Evolutionary conservation across 805 yeast genomes (phyloP), one percentile per base, ranked within the genome.

Genomic region (Candida broadrunensis): DNA sequence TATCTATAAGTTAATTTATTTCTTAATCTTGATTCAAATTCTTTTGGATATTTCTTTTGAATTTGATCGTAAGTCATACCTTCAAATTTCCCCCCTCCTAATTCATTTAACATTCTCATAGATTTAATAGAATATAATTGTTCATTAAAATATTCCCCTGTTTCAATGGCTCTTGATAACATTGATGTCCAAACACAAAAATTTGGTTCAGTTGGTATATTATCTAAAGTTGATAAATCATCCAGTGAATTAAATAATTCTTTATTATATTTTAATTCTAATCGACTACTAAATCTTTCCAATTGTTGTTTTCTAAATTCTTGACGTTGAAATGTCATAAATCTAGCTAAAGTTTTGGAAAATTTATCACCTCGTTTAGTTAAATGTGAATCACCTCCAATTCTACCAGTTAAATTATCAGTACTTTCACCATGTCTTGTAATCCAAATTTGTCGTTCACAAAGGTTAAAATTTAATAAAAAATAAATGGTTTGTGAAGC

Each of bases 401-500:
- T 88, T 39, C 80, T 72, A 4, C 99, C 99, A 37, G 67, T 55
- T 15, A 88, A 83, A 58, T 91, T 91, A 57, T 89, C 97, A 25
- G 76, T 75, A 48, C 90, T 81, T 64, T 91, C 98, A 37, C 99
- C 99, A 55, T 90, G 97, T 46, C 99, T 78, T 1, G 97, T 83
- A 46, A 91, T 85, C 89, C 96, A 91, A 38, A 91, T 89, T 59
- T 90, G 95, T 45, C 97, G 75, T 58, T 87, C 93, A 43, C 84
- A 77, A 33, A 91, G 71, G 58, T 93, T 91, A 76, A 91, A 91
- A 54, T 88, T 88, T 47, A 91, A 72, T 48, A 91, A 67, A 67
- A 88, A 93, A 58, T 88, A 91, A 27, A 90, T 87, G 1, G 96
- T 86, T 56, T 93, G 98, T 2, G 96, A 89, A 0, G 97, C 91